Conservation (phyloP, 768 basidiomycete genomes). For the Gelatoporia subvermispora region DNA sequence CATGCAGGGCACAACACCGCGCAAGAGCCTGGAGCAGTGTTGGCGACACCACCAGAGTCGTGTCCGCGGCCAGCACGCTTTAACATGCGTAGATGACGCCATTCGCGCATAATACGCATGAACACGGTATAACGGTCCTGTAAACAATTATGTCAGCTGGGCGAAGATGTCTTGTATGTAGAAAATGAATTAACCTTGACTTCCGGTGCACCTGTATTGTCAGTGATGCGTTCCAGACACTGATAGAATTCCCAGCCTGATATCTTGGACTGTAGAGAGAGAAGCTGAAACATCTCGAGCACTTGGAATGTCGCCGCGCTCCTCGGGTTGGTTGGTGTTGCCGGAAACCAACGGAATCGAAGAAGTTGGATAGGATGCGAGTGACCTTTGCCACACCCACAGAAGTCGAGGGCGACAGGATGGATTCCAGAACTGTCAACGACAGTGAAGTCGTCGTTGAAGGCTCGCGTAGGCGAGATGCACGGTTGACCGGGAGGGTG, state of each 20-base stretch:
- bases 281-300: slow-evolving; percentile 28
- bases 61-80: slow-evolving; percentile 19
- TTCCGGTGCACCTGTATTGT: slow-evolving; percentile 24
- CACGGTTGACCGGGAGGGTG: slow-evolving; percentile 15
- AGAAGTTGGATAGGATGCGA: slow-evolving; percentile 24
- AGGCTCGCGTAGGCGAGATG: not conserved
- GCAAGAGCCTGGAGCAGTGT: slow-evolving; percentile 7
- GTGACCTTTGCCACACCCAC: slow-evolving; percentile 13
- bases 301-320: slow-evolving; percentile 27
- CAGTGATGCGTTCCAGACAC: slow-evolving; percentile 16
- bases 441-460: slow-evolving; percentile 12
- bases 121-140: slow-evolving; percentile 16
- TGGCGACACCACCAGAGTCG: slow-evolving; percentile 10
- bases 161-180: not conserved
- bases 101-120: slow-evolving; percentile 11
- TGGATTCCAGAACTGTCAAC: slow-evolving; percentile 24
- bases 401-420: slow-evolving; percentile 16
- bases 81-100: slow-evolving; percentile 14
- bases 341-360: slow-evolving; percentile 25
- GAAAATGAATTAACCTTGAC: slow-evolving; percentile 6
- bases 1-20: slow-evolving; percentile 21
- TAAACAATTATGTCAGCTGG: not conserved
- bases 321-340: slow-evolving; percentile 22
- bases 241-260: slow-evolving; percentile 30
- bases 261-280: slow-evolving; percentile 28